Conservation (phyloP, 192 early-diverging fungal genomes). For the Coemansia guatemalensis region DNA sequence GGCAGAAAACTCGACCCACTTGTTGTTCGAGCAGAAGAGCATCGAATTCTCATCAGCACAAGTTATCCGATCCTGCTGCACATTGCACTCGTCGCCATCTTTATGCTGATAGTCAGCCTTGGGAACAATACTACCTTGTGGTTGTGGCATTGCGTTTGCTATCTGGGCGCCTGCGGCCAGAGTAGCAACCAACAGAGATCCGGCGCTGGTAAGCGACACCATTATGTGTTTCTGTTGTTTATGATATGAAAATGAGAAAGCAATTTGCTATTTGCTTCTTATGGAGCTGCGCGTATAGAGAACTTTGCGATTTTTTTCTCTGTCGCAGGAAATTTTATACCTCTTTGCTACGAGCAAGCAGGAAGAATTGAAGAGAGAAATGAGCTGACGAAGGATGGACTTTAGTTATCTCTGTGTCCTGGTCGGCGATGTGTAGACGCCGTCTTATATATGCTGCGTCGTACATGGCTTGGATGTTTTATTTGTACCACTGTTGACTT, state of each 20-base stretch:
- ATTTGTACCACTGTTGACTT: too few relatives aligned
- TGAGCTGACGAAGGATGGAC: too few relatives aligned
- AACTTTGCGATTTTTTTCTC: background rate
- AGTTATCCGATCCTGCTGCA: conserved; percentile 14
- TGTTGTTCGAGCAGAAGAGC: conserved; percentile 33
- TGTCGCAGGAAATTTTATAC: background rate
- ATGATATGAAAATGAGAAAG: background rate
- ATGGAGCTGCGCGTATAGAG: too few relatives aligned
- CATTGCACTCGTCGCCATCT: conserved; percentile 23
- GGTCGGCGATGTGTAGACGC: too few relatives aligned
- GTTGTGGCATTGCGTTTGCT: conserved; percentile 12
- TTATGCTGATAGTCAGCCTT: conserved; percentile 5
- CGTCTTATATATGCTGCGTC: too few relatives aligned
- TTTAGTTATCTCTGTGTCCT: too few relatives aligned
- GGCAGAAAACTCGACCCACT: conserved; percentile 32
- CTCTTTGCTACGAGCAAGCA: background rate
- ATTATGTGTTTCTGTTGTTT: conserved; percentile 12
- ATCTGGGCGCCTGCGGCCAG: conserved; percentile 20
- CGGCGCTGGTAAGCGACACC: conserved; percentile 29
- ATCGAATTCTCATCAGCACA: conserved; percentile 26
- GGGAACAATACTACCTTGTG: conserved; percentile 25
- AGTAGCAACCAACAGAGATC: conserved; percentile 17
- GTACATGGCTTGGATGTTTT: too few relatives aligned
- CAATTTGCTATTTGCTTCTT: background rate
- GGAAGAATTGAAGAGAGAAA: background rate